Evolutionary conservation across 495 filamentous ascomycete species (phyloP), one percentile per base, ranked within the genome.

Genomic region (Chaetomium tenue): DNA sequence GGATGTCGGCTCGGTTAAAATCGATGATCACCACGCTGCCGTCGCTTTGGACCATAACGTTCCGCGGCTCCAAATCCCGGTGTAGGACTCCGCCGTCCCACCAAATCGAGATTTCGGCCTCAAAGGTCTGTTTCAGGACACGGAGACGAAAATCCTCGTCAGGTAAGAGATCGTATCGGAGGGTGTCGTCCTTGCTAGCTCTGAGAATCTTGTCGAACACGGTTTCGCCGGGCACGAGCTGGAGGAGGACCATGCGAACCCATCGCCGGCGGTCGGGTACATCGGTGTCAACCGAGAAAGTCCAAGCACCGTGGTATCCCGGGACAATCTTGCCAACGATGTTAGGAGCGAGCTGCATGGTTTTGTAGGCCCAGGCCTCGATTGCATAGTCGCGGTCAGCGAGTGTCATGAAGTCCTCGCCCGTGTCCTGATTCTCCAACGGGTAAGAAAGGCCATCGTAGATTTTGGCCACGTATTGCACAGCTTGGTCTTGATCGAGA

Each of bases 211-310:
- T 60, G 58, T 48, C 58, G 0, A 60, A 16, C 8, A 60, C 7
- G 26, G 58, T 48, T 37, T 60, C 58, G 26, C 42, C 42, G 7
- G 3, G 25, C 0, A 60, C 26, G 16, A 60, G 44, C 58, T 60
- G 11, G 25, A 60, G 42, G 48, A 60, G 58, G 44, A 60, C 25
- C 58, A 60, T 60, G 58, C 58, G 58, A 2, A 60, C 58, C 58
- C 58, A 60, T 16, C 58, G 42, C 16, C 7, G 58, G 44, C n/a
- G 42, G 18, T 44, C 42, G 44, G 58, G 42, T 13, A 37, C 42
- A 13, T 50, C 15, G 26, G 58, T 60, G 28, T 0, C 26, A 5
- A 60, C 2, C 1, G 58, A 2, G 42, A 60, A 60, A 1, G 58
- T 60, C 58, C 58, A 60, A 18, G 42, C 28, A 37, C 58, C 58